Conservation (phyloP, 2,329 filamentous ascomycete species). For the Madurella fahalii region DNA sequence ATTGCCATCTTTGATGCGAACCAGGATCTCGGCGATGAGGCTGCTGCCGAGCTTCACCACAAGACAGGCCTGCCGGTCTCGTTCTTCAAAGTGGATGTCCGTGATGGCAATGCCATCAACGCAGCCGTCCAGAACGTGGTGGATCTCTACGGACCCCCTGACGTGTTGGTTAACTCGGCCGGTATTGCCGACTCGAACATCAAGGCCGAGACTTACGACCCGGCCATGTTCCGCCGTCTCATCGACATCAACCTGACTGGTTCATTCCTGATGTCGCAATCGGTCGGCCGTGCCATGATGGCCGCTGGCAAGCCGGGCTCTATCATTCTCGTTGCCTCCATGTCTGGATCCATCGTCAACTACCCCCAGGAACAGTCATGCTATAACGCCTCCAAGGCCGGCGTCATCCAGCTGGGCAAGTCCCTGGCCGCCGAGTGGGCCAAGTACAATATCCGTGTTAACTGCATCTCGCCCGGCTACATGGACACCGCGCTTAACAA, state of each 20-base stretch:
- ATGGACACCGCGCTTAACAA: conserved; percentile 83
- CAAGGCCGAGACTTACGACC: conserved; percentile 73
- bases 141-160: conserved; percentile 62
- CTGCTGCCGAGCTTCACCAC: conserved; percentile 65
- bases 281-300: conserved; percentile 71
- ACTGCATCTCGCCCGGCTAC: conserved; percentile 80
- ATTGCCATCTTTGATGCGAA: conserved; percentile 75
- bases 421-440: conserved; percentile 83
- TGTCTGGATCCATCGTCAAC: conserved; percentile 82
- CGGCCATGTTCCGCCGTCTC: conserved; percentile 70
- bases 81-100: conserved; percentile 77
- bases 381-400: conserved; percentile 83
- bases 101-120: conserved; percentile 65
- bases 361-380: conserved; percentile 78
- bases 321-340: conserved; percentile 73
- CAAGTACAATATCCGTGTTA: conserved; percentile 74
- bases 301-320: conserved; percentile 64
- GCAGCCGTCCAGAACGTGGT: conserved; percentile 64
- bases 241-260: conserved; percentile 81
- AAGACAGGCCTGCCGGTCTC: conserved; percentile 69
- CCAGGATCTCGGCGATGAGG: conserved; percentile 66
- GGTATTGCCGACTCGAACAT: conserved; percentile 83
- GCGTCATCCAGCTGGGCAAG: conserved; percentile 72
- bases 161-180: conserved; percentile 75
- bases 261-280: conserved; percentile 71